Evolutionary conservation across 2,329 filamentous ascomycete species (phyloP).

Genomic region (Aspergillus fischeri): DNA sequence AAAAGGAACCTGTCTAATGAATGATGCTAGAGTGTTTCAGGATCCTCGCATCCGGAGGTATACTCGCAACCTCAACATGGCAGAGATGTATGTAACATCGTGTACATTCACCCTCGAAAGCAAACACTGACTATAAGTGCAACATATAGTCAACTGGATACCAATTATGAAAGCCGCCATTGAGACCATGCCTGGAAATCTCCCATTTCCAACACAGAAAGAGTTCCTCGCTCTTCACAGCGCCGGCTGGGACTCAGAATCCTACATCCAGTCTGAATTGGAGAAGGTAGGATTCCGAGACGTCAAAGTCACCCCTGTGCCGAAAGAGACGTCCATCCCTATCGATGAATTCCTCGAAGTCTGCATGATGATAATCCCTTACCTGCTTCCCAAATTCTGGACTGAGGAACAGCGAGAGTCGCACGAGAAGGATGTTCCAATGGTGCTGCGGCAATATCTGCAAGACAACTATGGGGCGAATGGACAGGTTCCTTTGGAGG

Average conservation of each 20-base stretch:
- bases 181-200: constrained; percentile 20
- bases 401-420: constrained; percentile 23
- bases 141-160: constrained; percentile 23
- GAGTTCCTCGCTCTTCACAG: constrained; percentile 17
- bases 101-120: not conserved
- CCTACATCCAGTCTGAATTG: constrained; percentile 18
- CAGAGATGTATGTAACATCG: constrained; percentile 22
- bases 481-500: constrained; percentile 20
- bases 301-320: constrained; percentile 18
- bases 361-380: constrained; percentile 16
- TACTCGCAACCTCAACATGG: constrained; percentile 34
- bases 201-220: constrained; percentile 21
- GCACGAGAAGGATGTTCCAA: constrained; percentile 14
- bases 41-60: constrained; percentile 33
- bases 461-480: constrained; percentile 20
- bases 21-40: constrained; percentile 25
- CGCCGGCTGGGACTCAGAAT: constrained; percentile 22
- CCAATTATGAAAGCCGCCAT: constrained; percentile 22
- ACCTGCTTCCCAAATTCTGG: constrained; percentile 25
- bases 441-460: constrained; percentile 21
- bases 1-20: not conserved
- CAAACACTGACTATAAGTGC: not conserved
- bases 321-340: constrained; percentile 8
- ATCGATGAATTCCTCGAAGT: constrained; percentile 20
- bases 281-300: constrained; percentile 21